phyloP scores from a whole-genome alignment of 2,329 filamentous ascomycete species.

The Pseudocercospora macadamiae region DNA sequence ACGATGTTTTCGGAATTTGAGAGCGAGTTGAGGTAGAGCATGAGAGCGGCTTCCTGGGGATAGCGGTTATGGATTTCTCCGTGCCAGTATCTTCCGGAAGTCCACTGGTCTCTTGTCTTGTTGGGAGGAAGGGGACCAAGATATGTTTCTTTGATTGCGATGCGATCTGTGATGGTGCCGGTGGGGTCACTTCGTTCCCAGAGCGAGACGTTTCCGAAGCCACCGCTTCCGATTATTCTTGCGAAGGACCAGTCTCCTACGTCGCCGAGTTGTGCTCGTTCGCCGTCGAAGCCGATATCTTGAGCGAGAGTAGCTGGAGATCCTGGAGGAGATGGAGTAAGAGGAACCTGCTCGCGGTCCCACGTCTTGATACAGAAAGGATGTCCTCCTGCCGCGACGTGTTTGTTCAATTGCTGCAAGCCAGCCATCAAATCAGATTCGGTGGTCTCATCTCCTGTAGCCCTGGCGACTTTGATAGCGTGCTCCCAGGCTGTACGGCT shows the following conservation, averaged over 20 bases:
- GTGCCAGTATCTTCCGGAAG: neutral
- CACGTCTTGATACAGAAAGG: neutral
- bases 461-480: neutral
- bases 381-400: neutral
- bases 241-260: conserved; percentile 1
- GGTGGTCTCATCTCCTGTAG: neutral
- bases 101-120: neutral
- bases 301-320: neutral
- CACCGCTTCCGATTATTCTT: neutral
- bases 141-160: conserved; percentile 11
- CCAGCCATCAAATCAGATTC: neutral
- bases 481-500: neutral
- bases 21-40: neutral
- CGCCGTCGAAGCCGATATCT: conserved; percentile 1
- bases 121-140: neutral
- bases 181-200: neutral
- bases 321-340: too few species aligned
- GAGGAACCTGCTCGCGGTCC: neutral
- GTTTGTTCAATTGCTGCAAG: neutral
- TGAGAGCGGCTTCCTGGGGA: neutral
- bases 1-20: conserved; percentile 7
- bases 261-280: neutral
- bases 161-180: neutral
- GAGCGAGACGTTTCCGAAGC: conserved; percentile 3
- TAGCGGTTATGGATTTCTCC: neutral